A percentile compares a stretch with the other conserved stretches of the same genome.
Evolutionary conservation across 768 basidiomycete genomes (phyloP).

Genomic region (Pleurotus ostreatus): DNA sequence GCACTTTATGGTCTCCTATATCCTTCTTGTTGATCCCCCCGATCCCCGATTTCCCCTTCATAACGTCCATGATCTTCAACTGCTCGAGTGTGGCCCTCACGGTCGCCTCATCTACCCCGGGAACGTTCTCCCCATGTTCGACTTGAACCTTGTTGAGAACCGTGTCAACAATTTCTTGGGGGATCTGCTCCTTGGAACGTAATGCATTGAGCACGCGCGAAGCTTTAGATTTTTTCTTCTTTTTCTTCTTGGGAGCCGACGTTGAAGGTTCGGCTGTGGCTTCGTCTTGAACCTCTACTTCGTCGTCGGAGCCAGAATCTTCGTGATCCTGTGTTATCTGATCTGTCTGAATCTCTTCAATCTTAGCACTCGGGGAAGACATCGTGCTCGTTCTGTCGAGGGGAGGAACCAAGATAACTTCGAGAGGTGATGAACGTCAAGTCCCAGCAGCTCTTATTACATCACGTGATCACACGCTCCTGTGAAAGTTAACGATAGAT

Average conservation of each 20-base stretch:
- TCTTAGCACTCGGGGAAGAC: neutral
- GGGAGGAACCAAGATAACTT: neutral
- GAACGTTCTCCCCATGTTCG: conserved; percentile 42
- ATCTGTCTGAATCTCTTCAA: neutral
- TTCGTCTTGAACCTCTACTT: conserved; percentile 13
- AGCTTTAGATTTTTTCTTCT: conserved; percentile 82
- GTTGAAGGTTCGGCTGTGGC: conserved; percentile 33
- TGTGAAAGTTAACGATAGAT: conserved; percentile 57
- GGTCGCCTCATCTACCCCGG: conserved; percentile 56
- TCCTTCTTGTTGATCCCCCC: conserved; percentile 77
- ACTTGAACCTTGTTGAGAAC: conserved; percentile 65
- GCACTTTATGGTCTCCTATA: conserved; percentile 85
- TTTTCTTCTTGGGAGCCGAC: conserved; percentile 67
- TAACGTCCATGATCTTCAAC: conserved; percentile 79
- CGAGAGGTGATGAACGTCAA: neutral
- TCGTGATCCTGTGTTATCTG: conserved; percentile 8
- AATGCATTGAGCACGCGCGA: conserved; percentile 47
- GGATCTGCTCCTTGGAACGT: conserved; percentile 44
- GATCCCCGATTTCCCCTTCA: conserved; percentile 76
- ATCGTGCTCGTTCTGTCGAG: neutral
- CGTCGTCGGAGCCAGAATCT: conserved; percentile 25
- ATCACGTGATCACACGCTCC: neutral
- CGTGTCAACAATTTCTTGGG: conserved; percentile 59
- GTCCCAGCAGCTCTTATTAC: neutral
- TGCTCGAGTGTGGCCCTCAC: conserved; percentile 70